Conservation (phyloP, 2,329 filamentous ascomycete species). For the Hypoxylon sp. region DNA sequence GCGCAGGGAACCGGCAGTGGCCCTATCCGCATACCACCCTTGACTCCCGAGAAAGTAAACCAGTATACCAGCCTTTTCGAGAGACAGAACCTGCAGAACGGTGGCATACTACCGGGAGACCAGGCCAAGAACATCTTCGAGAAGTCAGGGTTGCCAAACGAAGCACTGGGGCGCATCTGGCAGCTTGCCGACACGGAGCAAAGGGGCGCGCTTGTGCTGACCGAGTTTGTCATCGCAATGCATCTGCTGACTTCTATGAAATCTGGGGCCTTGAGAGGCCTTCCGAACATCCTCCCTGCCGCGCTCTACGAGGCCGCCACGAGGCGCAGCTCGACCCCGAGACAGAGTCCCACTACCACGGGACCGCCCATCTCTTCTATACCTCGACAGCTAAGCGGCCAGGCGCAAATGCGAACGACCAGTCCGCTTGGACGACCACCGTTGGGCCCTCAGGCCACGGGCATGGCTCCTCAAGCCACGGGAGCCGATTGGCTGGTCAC, state of each 20-base stretch:
- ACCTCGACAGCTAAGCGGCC: conserved; percentile 82
- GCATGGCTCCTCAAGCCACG: conserved; percentile 37
- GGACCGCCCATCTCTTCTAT: conserved; percentile 71
- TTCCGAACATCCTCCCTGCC: conserved; percentile 82
- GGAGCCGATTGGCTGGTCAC: conserved; percentile 81
- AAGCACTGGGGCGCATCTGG: conserved; percentile 94
- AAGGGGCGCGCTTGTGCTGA: conserved; percentile 82
- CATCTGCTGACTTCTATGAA: conserved; percentile 93
- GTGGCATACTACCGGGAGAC: conserved; percentile 78
- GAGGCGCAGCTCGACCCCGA: conserved; percentile 62
- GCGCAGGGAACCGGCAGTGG: conserved; percentile 68
- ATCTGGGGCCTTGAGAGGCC: conserved; percentile 77
- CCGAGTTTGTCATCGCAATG: conserved; percentile 98
- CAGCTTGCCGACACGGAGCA: conserved; percentile 93
- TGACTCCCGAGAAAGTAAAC: conserved; percentile 86
- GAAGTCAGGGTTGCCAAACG: conserved; percentile 87
- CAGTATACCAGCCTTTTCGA: conserved; percentile 94
- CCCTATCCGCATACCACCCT: conserved; percentile 84
- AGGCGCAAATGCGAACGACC: conserved; percentile 68
- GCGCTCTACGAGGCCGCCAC: conserved; percentile 91
- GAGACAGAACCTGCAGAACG: conserved; percentile 80
- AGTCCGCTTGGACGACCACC: conserved; percentile 64
- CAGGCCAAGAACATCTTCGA: conserved; percentile 95
- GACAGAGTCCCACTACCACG: conserved; percentile 61
- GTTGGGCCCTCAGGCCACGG: conserved; percentile 54